Percentiles rank a stretch among this genome's conserved stretches.
These are phyloP conservation scores for Ceriops decandra DNA, from an alignment of 345 rosid species.

Conservation along the genomic window DNA sequence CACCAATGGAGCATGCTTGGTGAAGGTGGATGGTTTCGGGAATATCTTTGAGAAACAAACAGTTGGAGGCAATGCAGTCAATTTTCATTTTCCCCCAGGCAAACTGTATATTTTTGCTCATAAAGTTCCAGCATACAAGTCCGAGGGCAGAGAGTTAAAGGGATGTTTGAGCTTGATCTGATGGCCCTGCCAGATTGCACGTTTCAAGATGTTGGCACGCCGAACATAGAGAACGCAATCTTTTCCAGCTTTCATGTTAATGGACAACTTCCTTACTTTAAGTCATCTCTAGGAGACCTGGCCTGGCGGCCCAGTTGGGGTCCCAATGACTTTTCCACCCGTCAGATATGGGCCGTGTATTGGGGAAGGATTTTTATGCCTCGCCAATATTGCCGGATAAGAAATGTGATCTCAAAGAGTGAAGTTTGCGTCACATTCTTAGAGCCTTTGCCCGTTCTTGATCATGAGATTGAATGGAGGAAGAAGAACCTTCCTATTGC, in stretches of 20 bases:
- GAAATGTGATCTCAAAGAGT: slow-evolving; percentile 7
- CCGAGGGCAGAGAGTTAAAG: slow-evolving; percentile 15
- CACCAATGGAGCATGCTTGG: slow-evolving; percentile 7
- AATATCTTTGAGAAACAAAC: slow-evolving; percentile 14
- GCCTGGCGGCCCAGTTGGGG: not conserved
- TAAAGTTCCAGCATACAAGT: slow-evolving; percentile 14
- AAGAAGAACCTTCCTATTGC: slow-evolving; percentile 10
- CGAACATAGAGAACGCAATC: not conserved
- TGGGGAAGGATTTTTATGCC: slow-evolving; percentile 15
- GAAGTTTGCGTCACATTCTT: slow-evolving; percentile 11
- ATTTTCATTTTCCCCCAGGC: slow-evolving; percentile 15
- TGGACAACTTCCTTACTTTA: not conserved
- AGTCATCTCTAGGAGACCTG: not conserved
- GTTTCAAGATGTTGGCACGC: slow-evolving; percentile 7
- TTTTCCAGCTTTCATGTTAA: not conserved
- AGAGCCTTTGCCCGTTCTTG: slow-evolving; percentile 16
- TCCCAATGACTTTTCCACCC: not conserved
- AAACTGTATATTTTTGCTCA: slow-evolving; percentile 19
- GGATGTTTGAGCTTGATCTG: slow-evolving; percentile 20
- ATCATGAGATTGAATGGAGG: slow-evolving; percentile 15
- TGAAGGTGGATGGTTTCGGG: slow-evolving; percentile 16
- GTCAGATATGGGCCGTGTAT: slow-evolving; percentile 24
- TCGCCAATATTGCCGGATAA: slow-evolving; percentile 9
- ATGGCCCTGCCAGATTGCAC: slow-evolving; percentile 15
- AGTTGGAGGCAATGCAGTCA: slow-evolving; percentile 13